Percentiles rank a stretch among this genome's conserved stretches.
phyloP scores from a whole-genome alignment of 2,329 filamentous ascomycete species.

The Monilinia polystroma region DNA sequence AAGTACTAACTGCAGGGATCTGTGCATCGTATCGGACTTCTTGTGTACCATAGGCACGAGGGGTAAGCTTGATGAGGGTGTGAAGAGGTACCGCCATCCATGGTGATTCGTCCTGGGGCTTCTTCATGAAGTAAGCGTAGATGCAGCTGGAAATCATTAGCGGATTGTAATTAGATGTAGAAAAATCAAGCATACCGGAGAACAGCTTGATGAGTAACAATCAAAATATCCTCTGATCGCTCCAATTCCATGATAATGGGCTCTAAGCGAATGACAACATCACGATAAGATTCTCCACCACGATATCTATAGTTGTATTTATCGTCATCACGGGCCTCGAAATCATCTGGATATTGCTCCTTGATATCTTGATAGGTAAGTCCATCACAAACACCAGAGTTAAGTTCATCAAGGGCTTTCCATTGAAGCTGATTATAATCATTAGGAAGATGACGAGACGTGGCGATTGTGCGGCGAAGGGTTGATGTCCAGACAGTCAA shows the following conservation, averaged over 20 bases:
- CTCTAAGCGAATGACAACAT: conserved; percentile 95
- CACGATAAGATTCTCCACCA: conserved; percentile 90
- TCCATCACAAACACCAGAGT: conserved; percentile 93
- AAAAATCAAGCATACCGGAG: conserved; percentile 48
- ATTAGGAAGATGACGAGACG: conserved; percentile 74
- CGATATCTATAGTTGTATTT: conserved; percentile 99
- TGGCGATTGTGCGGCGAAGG: conserved; percentile 83
- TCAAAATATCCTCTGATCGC: conserved; percentile 92
- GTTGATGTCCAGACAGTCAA: conserved; percentile 76
- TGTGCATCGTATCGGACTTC: conserved; percentile 85
- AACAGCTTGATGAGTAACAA: conserved; percentile 96
- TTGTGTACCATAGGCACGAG: conserved; percentile 88
- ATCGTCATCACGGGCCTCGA: conserved; percentile 91
- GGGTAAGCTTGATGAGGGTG: conserved; percentile 93
- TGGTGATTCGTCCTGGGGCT: conserved; percentile 84
- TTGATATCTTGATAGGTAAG: conserved; percentile 88
- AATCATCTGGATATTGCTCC: conserved; percentile 87
- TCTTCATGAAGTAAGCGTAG: conserved; percentile 99
- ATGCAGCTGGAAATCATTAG: conserved; percentile 61
- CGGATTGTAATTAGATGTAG: neutral
- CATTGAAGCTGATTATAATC: conserved; percentile 94
- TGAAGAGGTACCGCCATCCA: conserved; percentile 99
- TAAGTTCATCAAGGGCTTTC: conserved; percentile 97
- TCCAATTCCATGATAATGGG: conserved; percentile 99
- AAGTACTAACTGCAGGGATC: conserved; percentile 94